Base-by-base conservation (phyloP, 176 grass and related monocot species). In the Oryza punctata region DNA sequence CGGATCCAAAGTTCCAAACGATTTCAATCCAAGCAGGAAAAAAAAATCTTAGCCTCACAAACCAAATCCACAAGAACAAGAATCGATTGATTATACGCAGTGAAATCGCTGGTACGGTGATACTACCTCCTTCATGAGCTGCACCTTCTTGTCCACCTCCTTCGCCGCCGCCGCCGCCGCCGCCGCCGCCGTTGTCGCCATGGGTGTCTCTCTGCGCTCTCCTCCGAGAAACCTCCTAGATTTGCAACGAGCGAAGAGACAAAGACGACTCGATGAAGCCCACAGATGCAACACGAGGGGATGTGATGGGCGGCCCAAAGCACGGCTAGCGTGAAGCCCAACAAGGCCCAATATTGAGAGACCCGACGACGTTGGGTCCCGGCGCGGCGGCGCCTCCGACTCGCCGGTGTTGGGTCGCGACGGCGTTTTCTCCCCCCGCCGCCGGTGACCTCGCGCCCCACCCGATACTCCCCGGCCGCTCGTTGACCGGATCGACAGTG, bases 51-150 rank as follows among this genome's bases (percentile, higher is more conserved):
- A 68, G 44, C 24, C 7, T 24, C 64, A 18, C 3, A 25, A 12
- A 38, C 19, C 23, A 16, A 77, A 85, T 65, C 9, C 12, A 19
- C 27, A 85, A 61, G 45, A 84, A 71, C 28, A 43, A 66, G 43
- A 49, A 13, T 13, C 35, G 35, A 23, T 43, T 71, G 35, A 23
- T 70, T 71, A 65, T 11, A 54, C 3, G 2, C 16, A 64, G 32
- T 2, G 47, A 16, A 32, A 12, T 12, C 10, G 13, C 0, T 12
- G 3, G 5, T 54, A 19, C 50, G 18, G 15, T 19, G 16, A 54
- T 19, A 4, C 18, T 54, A 89, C 83, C 88, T 86, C 83, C 46
- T 86, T 90, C 78, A 77, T 72, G 30, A 90, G 57, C 45, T 73
- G 72, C 65, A 89, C 32, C 71, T 85, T 89, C 71, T 81, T 80